phyloP scores from a whole-genome alignment of 1,284 basidiomycete genomes.

The Apiotrichum gracile region DNA sequence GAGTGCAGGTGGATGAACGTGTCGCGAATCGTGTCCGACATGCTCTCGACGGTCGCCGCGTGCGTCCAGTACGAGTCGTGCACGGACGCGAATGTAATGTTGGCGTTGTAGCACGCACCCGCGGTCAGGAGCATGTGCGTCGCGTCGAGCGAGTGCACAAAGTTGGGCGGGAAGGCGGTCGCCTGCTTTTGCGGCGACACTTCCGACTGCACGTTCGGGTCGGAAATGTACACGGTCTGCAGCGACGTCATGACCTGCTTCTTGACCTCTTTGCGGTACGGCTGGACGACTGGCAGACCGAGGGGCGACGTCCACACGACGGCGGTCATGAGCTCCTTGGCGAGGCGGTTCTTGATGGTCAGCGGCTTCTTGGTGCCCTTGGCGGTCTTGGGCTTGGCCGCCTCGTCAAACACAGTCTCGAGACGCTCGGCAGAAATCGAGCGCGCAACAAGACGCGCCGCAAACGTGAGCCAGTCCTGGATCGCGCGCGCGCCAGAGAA shows the following conservation, averaged over 20 bases:
- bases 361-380: background rate
- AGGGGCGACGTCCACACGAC: conserved; percentile 97
- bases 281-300: conserved; percentile 91
- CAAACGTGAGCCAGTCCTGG: conserved; percentile 81
- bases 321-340: conserved; percentile 88
- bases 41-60: conserved; percentile 76
- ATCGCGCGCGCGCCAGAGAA: conserved; percentile 89
- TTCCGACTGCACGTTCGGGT: conserved; percentile 71
- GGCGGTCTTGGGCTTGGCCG: background rate
- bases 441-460: conserved; percentile 79
- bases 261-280: conserved; percentile 80
- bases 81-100: conserved; percentile 84
- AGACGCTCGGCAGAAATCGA: conserved; percentile 76
- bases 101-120: conserved; percentile 72
- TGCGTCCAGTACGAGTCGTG: conserved; percentile 99
- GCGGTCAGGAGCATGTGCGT: conserved; percentile 99
- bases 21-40: conserved; percentile 85
- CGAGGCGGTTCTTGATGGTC: conserved; percentile 47
- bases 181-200: conserved; percentile 86
- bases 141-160: conserved; percentile 94
- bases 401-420: conserved; percentile 30
- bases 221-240: conserved; percentile 89
- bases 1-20: conserved; percentile 91
- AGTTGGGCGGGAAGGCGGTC: conserved; percentile 97
- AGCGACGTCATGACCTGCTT: conserved; percentile 73